A percentile compares a stretch with the other conserved stretches of the same genome.
Evolutionary conservation across 2,329 filamentous ascomycete genomes (phyloP).

Genomic region (Curvularia lunata): DNA sequence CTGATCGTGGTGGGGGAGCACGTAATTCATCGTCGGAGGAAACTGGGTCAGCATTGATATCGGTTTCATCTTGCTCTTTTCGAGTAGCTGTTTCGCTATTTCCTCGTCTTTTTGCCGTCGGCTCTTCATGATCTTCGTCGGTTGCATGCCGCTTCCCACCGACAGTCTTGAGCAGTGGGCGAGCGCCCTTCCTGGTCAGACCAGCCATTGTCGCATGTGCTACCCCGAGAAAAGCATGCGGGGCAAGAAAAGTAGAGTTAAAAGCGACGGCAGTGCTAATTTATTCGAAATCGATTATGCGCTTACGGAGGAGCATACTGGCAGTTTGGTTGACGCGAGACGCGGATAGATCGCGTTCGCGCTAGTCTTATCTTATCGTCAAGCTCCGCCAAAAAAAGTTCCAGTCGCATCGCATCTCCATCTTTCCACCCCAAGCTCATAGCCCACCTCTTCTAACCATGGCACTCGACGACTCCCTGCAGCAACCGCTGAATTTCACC

Average conservation of each 20-base stretch:
- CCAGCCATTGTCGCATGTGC: slow-evolving; percentile 18
- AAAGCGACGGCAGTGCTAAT: background rate
- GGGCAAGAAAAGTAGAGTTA: background rate
- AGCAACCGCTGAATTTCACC: slow-evolving; percentile 72
- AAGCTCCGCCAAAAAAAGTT: slow-evolving; percentile 30
- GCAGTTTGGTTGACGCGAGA: slow-evolving; percentile 10
- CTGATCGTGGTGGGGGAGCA: slow-evolving; percentile 8
- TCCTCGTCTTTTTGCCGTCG: slow-evolving; percentile 13
- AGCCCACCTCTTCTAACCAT: slow-evolving; percentile 22
- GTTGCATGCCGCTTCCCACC: slow-evolving; percentile 45
- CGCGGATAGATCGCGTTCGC: slow-evolving; percentile 15
- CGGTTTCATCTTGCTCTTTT: slow-evolving; percentile 11
- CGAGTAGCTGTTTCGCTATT: background rate
- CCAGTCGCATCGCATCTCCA: slow-evolving; percentile 8
- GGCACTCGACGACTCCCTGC: slow-evolving; percentile 47
- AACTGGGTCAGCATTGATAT: slow-evolving; percentile 29
- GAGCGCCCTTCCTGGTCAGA: slow-evolving; percentile 16
- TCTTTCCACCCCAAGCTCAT: background rate
- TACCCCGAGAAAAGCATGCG: background rate
- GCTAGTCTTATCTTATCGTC: slow-evolving; percentile 20
- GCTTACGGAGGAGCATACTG: background rate
- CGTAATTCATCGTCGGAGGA: slow-evolving; percentile 32
- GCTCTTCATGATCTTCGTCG: slow-evolving; percentile 46
- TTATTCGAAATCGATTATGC: background rate
- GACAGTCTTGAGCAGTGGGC: slow-evolving; percentile 41